phyloP scores from a whole-genome alignment of 108 stramenopile genomes.

The Mayamaea pseudoterrestris region DNA sequence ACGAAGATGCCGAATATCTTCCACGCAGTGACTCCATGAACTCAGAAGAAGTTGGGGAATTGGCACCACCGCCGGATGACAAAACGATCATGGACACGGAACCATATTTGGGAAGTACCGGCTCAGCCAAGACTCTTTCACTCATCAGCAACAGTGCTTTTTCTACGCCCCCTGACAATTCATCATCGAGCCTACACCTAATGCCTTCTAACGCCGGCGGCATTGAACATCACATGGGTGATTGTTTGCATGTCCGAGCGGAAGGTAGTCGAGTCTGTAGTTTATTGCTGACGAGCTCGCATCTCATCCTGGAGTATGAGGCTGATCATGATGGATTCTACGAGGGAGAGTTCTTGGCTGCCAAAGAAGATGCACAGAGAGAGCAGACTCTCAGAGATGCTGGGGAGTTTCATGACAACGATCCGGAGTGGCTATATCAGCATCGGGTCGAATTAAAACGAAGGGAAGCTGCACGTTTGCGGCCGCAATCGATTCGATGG shows the following conservation, averaged over 20 bases:
- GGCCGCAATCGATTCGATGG: slow-evolving; percentile 85
- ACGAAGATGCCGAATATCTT: background rate
- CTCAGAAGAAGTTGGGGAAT: too few species aligned
- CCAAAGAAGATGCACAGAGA: slow-evolving; percentile 40
- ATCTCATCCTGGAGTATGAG: slow-evolving; percentile 80
- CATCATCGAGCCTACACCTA: slow-evolving; percentile 38
- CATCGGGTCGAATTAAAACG: slow-evolving; percentile 25
- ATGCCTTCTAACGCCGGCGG: slow-evolving; percentile 69
- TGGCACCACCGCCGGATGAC: too few species aligned
- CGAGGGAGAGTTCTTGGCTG: slow-evolving; percentile 69
- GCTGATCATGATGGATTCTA: slow-evolving; percentile 49
- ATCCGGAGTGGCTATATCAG: slow-evolving; percentile 29
- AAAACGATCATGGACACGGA: slow-evolving; percentile 2
- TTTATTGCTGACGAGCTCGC: slow-evolving; percentile 63
- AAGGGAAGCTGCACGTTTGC: slow-evolving; percentile 32
- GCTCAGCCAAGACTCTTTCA: slow-evolving; percentile 18
- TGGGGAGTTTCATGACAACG: slow-evolving; percentile 14
- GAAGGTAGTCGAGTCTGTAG: slow-evolving; percentile 71
- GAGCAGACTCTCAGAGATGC: slow-evolving; percentile 32
- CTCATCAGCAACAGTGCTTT: slow-evolving; percentile 35
- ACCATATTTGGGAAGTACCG: background rate
- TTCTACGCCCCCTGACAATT: slow-evolving; percentile 39
- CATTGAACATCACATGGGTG: slow-evolving; percentile 68
- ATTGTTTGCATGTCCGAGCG: slow-evolving; percentile 70
- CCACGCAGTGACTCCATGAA: slow-evolving; percentile 3